These are phyloP conservation scores for Fusarium sambucinum DNA, from an alignment of 2,329 filamentous ascomycete genomes.

Conservation along the genomic window DNA sequence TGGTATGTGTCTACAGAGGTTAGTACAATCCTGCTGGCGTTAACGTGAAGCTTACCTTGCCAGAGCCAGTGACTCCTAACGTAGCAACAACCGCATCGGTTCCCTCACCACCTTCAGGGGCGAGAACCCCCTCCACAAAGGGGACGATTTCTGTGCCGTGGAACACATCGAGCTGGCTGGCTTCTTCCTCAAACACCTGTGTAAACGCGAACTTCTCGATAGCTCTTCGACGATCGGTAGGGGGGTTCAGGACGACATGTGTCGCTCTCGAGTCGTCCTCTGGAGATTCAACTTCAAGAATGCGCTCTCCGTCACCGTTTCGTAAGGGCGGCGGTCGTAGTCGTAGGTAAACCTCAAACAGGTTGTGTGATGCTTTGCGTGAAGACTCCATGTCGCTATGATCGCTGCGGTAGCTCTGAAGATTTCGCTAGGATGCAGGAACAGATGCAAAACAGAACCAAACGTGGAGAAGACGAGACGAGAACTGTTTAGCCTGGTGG, in stretches of 20 bases:
- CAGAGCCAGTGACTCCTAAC: conserved; percentile 92
- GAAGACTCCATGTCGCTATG: conserved; percentile 54
- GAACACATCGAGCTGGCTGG: conserved; percentile 88
- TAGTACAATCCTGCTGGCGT: conserved; percentile 9
- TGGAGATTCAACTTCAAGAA: conserved; percentile 79
- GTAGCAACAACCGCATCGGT: conserved; percentile 92
- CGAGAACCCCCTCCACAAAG: conserved; percentile 84
- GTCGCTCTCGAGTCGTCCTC: conserved; percentile 63
- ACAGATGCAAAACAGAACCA: conserved; percentile 16
- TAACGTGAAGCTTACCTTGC: conserved; percentile 74
- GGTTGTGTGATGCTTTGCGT: conserved; percentile 60
- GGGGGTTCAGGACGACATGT: conserved; percentile 82
- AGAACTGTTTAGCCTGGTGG: conserved; percentile 32
- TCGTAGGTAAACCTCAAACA: conserved; percentile 93
- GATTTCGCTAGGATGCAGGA: conserved; percentile 23
- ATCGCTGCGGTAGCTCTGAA: not conserved
- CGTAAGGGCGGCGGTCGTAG: conserved; percentile 76
- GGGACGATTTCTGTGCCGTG: conserved; percentile 79
- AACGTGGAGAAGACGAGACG: conserved; percentile 20
- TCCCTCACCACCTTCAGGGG: conserved; percentile 77
- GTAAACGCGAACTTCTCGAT: conserved; percentile 97
- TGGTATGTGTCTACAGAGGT: conserved; percentile 83
- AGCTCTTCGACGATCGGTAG: conserved; percentile 86
- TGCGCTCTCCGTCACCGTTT: conserved; percentile 68
- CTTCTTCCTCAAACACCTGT: conserved; percentile 88